Evolutionary conservation across 257 asterid genomes (phyloP).

Genomic region (Ilex aquifolium): DNA sequence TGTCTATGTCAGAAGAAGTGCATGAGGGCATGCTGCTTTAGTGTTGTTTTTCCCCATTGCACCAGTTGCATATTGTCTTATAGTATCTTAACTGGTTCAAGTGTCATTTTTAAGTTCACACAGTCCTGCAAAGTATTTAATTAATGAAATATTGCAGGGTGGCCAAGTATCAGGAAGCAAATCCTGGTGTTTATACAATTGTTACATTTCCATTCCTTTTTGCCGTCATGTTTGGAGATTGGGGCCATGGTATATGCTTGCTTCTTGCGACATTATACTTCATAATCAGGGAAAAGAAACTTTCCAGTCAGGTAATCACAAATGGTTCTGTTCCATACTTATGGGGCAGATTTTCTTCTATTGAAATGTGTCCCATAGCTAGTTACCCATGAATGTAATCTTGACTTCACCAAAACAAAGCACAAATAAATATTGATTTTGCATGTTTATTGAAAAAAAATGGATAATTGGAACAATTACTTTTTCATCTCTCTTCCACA

Average conservation of each 20-base stretch:
- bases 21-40: neutral
- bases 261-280: constrained; percentile 46
- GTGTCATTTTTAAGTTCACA: constrained; percentile 1
- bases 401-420: too few relatives aligned
- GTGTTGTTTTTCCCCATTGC: neutral
- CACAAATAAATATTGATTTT: too few relatives aligned
- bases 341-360: neutral
- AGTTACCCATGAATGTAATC: too few relatives aligned
- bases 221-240: constrained; percentile 70
- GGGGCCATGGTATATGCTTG: constrained; percentile 74
- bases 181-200: constrained; percentile 57
- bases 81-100: neutral
- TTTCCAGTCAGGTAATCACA: constrained; percentile 40
- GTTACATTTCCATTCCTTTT: constrained; percentile 62
- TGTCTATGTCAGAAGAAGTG: neutral
- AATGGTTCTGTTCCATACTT: neutral
- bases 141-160: constrained; percentile 28
- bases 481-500: too few relatives aligned
- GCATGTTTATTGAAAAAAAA: too few relatives aligned
- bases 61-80: neutral
- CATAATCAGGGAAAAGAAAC: constrained; percentile 46
- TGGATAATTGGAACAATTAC: too few relatives aligned
- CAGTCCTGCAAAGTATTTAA: neutral
- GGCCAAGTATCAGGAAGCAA: constrained; percentile 62
- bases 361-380: neutral